These are phyloP conservation scores for Bryum argenteum DNA, from an alignment of 225 moss, liverwort and hornwort species.

Conservation along the genomic window DNA sequence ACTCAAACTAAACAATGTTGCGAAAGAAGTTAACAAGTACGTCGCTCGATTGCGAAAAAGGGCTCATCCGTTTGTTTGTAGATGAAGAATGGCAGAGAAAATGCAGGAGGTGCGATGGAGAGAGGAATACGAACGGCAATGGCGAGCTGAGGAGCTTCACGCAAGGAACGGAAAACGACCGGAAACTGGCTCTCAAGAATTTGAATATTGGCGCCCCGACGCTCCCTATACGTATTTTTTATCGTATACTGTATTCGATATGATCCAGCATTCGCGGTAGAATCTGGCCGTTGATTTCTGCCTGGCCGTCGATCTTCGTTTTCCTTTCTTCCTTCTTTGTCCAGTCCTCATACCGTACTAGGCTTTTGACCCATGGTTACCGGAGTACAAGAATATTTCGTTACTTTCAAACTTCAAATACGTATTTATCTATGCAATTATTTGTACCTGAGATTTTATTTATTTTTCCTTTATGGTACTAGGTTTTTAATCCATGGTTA, in stretches of 20 bases:
- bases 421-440: too few species aligned
- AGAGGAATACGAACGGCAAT: not conserved
- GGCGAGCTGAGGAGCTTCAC: not conserved
- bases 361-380: too few species aligned
- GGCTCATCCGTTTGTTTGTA: constrained; percentile 16
- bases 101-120: not conserved
- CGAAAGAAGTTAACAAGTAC: constrained; percentile 1
- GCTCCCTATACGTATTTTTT: not conserved
- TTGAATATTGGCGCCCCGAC: constrained; percentile 58
- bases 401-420: too few species aligned
- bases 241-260: accelerated
- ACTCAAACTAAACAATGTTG: constrained; percentile 1
- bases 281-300: not conserved
- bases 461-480: too few species aligned
- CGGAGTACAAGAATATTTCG: too few species aligned
- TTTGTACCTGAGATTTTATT: too few species aligned
- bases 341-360: too few species aligned
- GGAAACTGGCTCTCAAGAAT: constrained; percentile 16
- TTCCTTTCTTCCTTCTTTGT: too few species aligned
- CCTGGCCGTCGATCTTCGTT: too few species aligned
- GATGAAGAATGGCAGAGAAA: constrained; percentile 18
- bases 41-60: not conserved
- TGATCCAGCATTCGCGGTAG: accelerated
- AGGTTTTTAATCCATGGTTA: too few species aligned
- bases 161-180: constrained; percentile 28